Evolutionary conservation across 2,329 filamentous ascomycete species (phyloP), one percentile per base, ranked within the genome.

Genomic region (Dothistroma pini): DNA sequence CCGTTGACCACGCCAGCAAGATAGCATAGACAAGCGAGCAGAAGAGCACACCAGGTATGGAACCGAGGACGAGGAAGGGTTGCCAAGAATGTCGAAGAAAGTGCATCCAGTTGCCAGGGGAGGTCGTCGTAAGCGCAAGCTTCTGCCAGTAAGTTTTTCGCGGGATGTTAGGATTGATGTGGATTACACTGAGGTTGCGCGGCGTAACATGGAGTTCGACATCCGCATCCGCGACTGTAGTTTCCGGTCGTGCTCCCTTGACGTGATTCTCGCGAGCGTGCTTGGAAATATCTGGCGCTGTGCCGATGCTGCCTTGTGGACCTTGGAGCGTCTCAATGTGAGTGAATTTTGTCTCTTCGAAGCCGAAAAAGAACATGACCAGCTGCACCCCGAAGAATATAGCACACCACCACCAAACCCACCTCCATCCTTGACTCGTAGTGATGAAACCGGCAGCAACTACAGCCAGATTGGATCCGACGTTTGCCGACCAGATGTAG

Each of bases 351-450:
- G 71, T 71, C 59, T 72, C 81, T 49, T 82, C 78, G 57, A 78
- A 82, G 12, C 73, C 62, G 56, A 83, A 80, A 1, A 76, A 34
- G 47, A 81, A 75, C 11, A 76, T 60, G 3, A 81, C 3, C 0
- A 81, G 58, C 6, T 72, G 70, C 10, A 73, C 55, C 3, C 69
- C 72, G 55, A 77, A 76, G 61, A 75, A 73, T 47, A 79, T 77
- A 14, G 75, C 75, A 58, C 72, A 77, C 54, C 76, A 82, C 79
- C 79, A 81, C 67, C 67, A 70, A 0, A 70, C 73, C 79, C 79
- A 83, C 12, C 80, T 72, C 81, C 81, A 84, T 0, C 79, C 80
- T 64, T 79, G 75, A 1, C 69, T 68, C 0, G 70, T 66, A 0
- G 75, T 75, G n/a, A 79, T 70, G 63, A 75, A 80, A 19, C 78